A percentile compares a stretch with the other conserved stretches of the same genome.
Evolutionary conservation across 805 yeast species (phyloP).

Genomic region (Isabelozyma pseudorhagii): DNA sequence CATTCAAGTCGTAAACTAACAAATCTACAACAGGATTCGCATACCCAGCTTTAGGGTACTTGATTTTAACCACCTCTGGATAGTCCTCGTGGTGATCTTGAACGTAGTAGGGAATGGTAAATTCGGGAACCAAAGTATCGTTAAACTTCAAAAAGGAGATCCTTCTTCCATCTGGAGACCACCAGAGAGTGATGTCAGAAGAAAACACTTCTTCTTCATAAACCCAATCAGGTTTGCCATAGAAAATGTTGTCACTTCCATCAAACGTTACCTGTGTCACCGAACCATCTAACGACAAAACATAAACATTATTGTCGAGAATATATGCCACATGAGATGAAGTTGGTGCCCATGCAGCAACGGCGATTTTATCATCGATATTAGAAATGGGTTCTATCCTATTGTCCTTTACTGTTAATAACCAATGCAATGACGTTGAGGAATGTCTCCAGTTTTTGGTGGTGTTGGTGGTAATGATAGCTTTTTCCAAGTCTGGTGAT

Average conservation of each 20-base stretch:
- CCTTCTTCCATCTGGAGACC: slow-evolving; percentile 62
- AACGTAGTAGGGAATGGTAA: slow-evolving; percentile 51
- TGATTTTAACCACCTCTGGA: slow-evolving; percentile 43
- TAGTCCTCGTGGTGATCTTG: slow-evolving; percentile 36
- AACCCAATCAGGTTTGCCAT: slow-evolving; percentile 81
- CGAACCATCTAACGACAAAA: slow-evolving; percentile 35
- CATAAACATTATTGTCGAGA: slow-evolving; percentile 50
- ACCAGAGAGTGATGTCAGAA: slow-evolving; percentile 62
- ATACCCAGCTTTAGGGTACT: slow-evolving; percentile 72
- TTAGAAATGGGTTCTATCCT: slow-evolving; percentile 24
- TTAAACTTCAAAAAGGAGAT: slow-evolving; percentile 55
- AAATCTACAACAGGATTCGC: slow-evolving; percentile 55
- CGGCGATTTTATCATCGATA: slow-evolving; percentile 33
- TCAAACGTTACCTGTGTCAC: slow-evolving; percentile 42
- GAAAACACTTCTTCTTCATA: slow-evolving; percentile 77
- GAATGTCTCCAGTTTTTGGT: slow-evolving; percentile 75
- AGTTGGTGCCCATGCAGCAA: slow-evolving; percentile 61
- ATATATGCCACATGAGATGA: slow-evolving; percentile 57
- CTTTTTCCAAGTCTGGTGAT: slow-evolving; percentile 61
- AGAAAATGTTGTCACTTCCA: slow-evolving; percentile 51
- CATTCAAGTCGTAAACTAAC: slow-evolving; percentile 35
- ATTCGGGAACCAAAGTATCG: slow-evolving; percentile 56
- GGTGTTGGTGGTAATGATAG: slow-evolving; percentile 59
- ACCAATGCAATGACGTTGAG: slow-evolving; percentile 56
- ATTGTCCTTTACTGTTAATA: slow-evolving; percentile 45